These are phyloP conservation scores for Serpula lacrymans DNA, from an alignment of 768 basidiomycete species.

Conservation along the genomic window DNA sequence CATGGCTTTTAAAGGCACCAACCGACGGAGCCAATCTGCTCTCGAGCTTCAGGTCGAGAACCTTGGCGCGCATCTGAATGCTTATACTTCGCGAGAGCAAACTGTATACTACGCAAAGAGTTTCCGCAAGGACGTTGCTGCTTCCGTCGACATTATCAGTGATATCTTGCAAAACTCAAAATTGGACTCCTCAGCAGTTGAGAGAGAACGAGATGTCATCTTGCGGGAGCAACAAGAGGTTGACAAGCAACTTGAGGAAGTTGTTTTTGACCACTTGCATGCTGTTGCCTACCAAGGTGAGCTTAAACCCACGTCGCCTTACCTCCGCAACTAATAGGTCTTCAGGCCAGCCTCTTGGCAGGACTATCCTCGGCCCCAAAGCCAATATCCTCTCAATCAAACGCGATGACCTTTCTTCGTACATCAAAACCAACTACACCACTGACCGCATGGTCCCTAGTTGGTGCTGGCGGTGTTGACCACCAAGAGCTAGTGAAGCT, in stretches of 20 bases:
- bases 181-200: constrained; percentile 81
- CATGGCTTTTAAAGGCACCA: constrained; percentile 98
- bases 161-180: constrained; percentile 98
- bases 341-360: constrained; percentile 88
- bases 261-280: constrained; percentile 98
- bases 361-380: constrained; percentile 96
- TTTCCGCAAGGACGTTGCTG: constrained; percentile 91
- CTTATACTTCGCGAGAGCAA: constrained; percentile 98
- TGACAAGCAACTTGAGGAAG: constrained; percentile 97
- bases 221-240: constrained; percentile 98
- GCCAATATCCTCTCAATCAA: constrained; percentile 94
- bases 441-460: constrained; percentile 99
- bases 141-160: constrained; percentile 93
- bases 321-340: constrained; percentile 6
- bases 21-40: constrained; percentile 79
- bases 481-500: constrained; percentile 91
- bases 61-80: constrained; percentile 94
- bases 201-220: constrained; percentile 95
- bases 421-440: constrained; percentile 98
- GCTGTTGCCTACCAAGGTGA: constrained; percentile 94
- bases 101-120: constrained; percentile 99
- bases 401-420: constrained; percentile 80
- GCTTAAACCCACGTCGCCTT: constrained; percentile 21
- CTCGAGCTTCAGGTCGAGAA: constrained; percentile 98
- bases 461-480: constrained; percentile 93